Evolutionary conservation across 176 grass and related monocot species (phyloP), one percentile per base, ranked within the genome.

Genomic region (Cenchrus purpureus): DNA sequence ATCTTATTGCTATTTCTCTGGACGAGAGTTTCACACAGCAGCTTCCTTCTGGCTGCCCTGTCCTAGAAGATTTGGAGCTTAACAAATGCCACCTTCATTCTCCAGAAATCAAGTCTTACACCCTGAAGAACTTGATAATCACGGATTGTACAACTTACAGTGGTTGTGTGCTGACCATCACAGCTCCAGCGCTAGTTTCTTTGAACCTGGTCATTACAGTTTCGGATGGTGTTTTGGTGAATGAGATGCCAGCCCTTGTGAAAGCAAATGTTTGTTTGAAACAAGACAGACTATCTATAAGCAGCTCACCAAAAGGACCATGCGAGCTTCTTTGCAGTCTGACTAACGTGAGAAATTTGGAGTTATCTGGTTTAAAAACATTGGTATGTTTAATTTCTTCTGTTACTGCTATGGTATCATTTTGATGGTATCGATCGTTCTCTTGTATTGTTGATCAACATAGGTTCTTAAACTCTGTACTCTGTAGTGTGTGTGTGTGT

Each of bases 71-170:
- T 62, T 16, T 86, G 75, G 7, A 42, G 65, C 55, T 86, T 11
- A 31, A 49, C 25, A 12, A 2, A 1, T 86, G 83, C 28, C 5
- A 3, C 6, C 8, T 79, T 71, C 0, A 31, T 37, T 3, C 46
- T 62, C 3, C 83, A 69, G 65, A 86, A 79, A 61, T 71, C 4
- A 2, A 11, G 1, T 86, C 83, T 70, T 25, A 12, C 43, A 71
- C 74, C 10, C 65, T 86, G 4, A 86, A 71, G 19, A 78, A 52
- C 55, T 62, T 86, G 54, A 62, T 49, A 50, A 14, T 86, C 67
- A 11, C 0, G 7, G 25, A 85, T 28, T 85, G 55, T 42, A 25
- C 0, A 5, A 51, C 43, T 34, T 11, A 71, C 17, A 11, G 0
- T 61, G 10, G 10, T 15, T 6, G 8, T 0, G 68, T 51, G 12